Percentiles rank a stretch among this genome's conserved stretches.
These are phyloP conservation scores for Cubamyces lactineus DNA, from an alignment of 768 basidiomycete species.

Conservation along the genomic window DNA sequence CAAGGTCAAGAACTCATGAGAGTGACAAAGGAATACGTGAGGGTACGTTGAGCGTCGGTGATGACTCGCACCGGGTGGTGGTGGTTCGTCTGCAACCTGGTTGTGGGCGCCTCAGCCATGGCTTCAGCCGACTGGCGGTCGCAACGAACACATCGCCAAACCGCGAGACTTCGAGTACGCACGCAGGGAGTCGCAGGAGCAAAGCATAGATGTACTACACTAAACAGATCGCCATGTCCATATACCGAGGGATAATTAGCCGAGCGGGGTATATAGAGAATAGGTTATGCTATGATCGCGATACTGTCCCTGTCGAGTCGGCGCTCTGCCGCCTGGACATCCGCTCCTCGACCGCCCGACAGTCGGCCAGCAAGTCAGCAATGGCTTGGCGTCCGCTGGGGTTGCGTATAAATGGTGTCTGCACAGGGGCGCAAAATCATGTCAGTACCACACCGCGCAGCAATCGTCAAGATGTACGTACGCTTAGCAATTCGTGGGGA, in stretches of 20 bases:
- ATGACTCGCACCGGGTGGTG: too few species aligned
- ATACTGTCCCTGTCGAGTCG: conserved; percentile 34
- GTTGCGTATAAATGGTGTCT: conserved; percentile 69
- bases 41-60: too few species aligned
- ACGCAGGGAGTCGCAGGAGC: conserved; percentile 5
- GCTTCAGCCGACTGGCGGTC: too few species aligned
- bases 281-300: conserved; percentile 31
- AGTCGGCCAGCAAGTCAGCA: conserved; percentile 65
- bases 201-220: conserved; percentile 25
- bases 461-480: conserved; percentile 36
- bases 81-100: too few species aligned
- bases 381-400: conserved; percentile 72
- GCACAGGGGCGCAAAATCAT: not conserved
- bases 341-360: conserved; percentile 64
- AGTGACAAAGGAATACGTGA: too few species aligned
- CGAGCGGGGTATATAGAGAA: conserved; percentile 28
- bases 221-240: conserved; percentile 23
- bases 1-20: too few species aligned
- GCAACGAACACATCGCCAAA: too few species aligned
- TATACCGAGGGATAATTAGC: conserved; percentile 26
- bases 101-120: too few species aligned
- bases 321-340: conserved; percentile 31
- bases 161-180: too few species aligned
- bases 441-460: not conserved
- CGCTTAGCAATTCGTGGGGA: conserved; percentile 60